Conservation (phyloP, 176 grass and related monocot species). For the bread wheat (Triticum aestivum) region DNA sequence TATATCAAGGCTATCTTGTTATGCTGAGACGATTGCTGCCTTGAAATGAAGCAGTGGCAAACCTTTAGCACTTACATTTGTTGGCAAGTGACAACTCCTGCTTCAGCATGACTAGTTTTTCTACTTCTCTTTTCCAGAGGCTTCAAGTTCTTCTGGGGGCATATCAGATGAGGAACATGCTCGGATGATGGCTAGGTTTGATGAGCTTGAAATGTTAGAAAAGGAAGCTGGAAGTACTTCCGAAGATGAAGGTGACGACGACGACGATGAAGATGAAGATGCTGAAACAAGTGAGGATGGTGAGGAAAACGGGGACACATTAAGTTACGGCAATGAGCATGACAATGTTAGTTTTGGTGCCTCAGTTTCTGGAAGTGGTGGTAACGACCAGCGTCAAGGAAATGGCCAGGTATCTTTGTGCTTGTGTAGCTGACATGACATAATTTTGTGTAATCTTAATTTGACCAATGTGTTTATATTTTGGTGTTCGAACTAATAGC, state of each 20-base stretch:
- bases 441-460: slow-evolving; percentile 28
- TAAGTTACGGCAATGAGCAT: slow-evolving; percentile 8
- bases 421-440: slow-evolving; percentile 5
- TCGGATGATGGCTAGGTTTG: slow-evolving; percentile 72
- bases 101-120: slow-evolving; percentile 9
- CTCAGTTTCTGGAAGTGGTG: slow-evolving; percentile 24
- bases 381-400: slow-evolving; percentile 21
- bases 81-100: slow-evolving; percentile 19
- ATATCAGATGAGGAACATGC: slow-evolving; percentile 55
- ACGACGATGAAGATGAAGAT: slow-evolving; percentile 12
- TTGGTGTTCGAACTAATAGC: slow-evolving; percentile 33
- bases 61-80: not conserved
- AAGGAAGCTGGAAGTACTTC: slow-evolving; percentile 56
- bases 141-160: slow-evolving; percentile 29
- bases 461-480: slow-evolving; percentile 6
- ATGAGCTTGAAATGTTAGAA: slow-evolving; percentile 81
- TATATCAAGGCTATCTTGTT: not conserved
- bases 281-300: slow-evolving; percentile 40
- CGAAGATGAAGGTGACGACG: slow-evolving; percentile 33
- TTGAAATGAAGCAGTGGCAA: not conserved
- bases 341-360: slow-evolving; percentile 20
- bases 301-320: slow-evolving; percentile 28
- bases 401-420: slow-evolving; percentile 32
- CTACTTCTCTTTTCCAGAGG: slow-evolving; percentile 34
- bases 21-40: not conserved